phyloP scores from a whole-genome alignment of 768 basidiomycete genomes.

The Russula abietina region DNA sequence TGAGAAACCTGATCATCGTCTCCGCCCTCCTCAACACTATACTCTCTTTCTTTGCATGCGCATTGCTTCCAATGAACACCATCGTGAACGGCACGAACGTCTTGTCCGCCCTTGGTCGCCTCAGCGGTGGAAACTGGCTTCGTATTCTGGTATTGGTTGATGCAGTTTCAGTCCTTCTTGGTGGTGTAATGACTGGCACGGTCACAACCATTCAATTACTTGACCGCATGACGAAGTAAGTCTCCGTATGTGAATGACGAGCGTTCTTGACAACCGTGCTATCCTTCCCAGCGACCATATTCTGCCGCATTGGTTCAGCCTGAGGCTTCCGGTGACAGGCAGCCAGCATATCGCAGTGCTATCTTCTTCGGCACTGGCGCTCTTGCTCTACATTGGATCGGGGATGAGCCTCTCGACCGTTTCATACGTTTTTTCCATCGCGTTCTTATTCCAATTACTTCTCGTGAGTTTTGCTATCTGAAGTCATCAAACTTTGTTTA shows the following conservation, averaged over 20 bases:
- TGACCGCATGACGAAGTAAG: conserved; percentile 22
- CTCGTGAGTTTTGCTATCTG: conserved; percentile 12
- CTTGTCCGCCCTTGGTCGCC: conserved; percentile 20
- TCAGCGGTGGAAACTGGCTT: conserved; percentile 22
- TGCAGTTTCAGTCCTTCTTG: conserved; percentile 22
- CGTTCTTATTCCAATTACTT: conserved; percentile 23
- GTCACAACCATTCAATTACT: conserved; percentile 21
- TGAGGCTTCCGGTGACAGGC: conserved; percentile 20
- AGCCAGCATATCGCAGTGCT: conserved; percentile 19
- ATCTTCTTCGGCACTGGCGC: conserved; percentile 15
- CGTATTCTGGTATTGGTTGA: conserved; percentile 22
- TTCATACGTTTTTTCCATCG: conserved; percentile 25
- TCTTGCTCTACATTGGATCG: conserved; percentile 23
- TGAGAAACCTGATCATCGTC: conserved; percentile 22
- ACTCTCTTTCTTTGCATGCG: conserved; percentile 19
- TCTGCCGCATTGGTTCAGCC: conserved; percentile 21
- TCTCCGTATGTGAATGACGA: neutral
- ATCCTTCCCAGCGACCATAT: conserved; percentile 17
- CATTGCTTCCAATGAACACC: conserved; percentile 12
- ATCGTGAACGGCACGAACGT: conserved; percentile 18
- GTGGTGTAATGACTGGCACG: conserved; percentile 23
- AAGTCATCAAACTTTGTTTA: neutral
- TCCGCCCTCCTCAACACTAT: conserved; percentile 20
- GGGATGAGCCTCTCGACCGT: conserved; percentile 23
- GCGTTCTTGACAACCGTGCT: neutral